phyloP scores from a whole-genome alignment of 2,329 filamentous ascomycete species.

The Colletotrichum chrysophilum region DNA sequence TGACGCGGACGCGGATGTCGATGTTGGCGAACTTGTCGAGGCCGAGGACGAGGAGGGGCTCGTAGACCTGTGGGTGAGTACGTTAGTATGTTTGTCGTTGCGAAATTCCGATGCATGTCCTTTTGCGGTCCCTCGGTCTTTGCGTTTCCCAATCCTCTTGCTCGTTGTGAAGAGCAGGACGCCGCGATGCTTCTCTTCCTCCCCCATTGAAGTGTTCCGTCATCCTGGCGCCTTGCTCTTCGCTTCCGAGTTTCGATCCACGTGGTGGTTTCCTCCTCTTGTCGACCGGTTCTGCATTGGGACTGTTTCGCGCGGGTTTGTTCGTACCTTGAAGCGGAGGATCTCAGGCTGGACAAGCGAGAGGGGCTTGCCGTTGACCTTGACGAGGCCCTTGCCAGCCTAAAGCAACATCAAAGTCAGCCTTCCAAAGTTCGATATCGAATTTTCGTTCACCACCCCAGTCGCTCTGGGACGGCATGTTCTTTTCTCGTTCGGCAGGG shows the following conservation, averaged over 20 bases:
- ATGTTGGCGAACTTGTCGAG: slow-evolving; percentile 96
- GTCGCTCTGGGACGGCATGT: neutral
- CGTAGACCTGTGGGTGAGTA: slow-evolving; percentile 77
- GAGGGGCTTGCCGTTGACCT: slow-evolving; percentile 98
- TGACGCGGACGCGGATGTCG: slow-evolving; percentile 96
- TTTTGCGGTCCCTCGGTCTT: neutral
- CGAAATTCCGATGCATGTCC: neutral
- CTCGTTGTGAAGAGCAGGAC: neutral
- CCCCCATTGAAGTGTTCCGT: neutral
- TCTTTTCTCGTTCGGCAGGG: neutral
- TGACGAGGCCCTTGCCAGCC: slow-evolving; percentile 77
- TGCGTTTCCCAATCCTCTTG: neutral
- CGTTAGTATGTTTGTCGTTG: neutral
- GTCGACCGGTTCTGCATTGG: neutral
- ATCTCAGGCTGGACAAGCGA: slow-evolving; percentile 94
- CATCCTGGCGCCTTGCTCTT: neutral
- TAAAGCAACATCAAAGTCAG: slow-evolving; percentile 34
- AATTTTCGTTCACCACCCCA: neutral
- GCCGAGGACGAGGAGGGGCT: slow-evolving; percentile 95
- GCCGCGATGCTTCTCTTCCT: neutral
- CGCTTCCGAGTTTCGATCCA: neutral
- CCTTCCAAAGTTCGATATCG: slow-evolving; percentile 20
- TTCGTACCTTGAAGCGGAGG: slow-evolving; percentile 91
- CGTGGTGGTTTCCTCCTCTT: neutral
- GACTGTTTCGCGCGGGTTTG: neutral